Base-by-base conservation (phyloP, 805 yeast genomes). In the Candida namnaoensis region DNA sequence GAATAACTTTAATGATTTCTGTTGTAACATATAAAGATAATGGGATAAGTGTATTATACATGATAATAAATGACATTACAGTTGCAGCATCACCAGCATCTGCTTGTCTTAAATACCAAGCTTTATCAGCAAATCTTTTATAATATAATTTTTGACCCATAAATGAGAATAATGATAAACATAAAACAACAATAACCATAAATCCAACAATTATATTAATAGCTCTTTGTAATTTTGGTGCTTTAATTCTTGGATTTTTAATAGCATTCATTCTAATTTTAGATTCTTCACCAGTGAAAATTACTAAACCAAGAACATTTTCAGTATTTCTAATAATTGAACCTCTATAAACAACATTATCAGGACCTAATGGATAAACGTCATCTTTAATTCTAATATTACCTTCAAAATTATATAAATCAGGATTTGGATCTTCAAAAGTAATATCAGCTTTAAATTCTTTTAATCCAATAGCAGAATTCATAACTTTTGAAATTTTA, bases 11-110 rank as follows among this genome's bases (percentile, higher is more conserved):
- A 56, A 90, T 88, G 46, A 93, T 82, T 59, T 95, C 99, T 88
- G 91, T 86, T 0, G 98, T 88, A 19, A 93, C 98, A 57, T 93
- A 95, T 27, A 93, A 72, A 0, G 98, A 91, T 30, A 93, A 68
- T 0, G 99, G 99, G 56, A 93, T 93, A 66, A 93, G 74, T 0
- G 99, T 93, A 59, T 93, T 93, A 66, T 83, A 91, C 98, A 93
- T 91, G 68, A 93, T 91, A 47, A 93, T 82, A 61, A 85, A 95
- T 2, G 98, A 88, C 96, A 93, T 90, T 39, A 93, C 71, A 1
- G 95, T 86, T 1, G 96, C 84, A 3, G 95, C 91, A 19, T 78
- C 74, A 23, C 95, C 95, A 1, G 82, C 95, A 49, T 85, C 93
- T 51, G 76, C 70, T 5, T 74, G 76, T 37, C 65, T 62, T 26